Base-by-base conservation (phyloP, 2,329 filamentous ascomycete genomes). In the Coleophoma crateriformis region DNA sequence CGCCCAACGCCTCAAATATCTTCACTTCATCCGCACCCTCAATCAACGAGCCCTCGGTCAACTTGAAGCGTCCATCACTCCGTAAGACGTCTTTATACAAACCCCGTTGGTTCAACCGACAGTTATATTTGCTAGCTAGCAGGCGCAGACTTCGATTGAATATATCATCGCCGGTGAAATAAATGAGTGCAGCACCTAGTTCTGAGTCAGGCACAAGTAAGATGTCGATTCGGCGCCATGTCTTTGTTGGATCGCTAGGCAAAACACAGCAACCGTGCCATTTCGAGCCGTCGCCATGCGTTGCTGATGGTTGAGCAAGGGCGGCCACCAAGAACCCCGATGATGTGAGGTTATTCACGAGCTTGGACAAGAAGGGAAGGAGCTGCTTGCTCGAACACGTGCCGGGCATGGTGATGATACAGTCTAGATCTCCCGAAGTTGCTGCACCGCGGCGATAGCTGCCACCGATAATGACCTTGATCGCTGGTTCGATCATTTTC, bases 81-180 rank as follows among this genome's bases (percentile, higher is more conserved):
- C 83, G 73, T 64, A 88, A 72, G 2, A 88, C 83, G 64, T 89
- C 79, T 58, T 74, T 79, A 60, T 85, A 96, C 49, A 97, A 65
- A 0, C 90, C 92, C 32, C 79, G 75, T 68, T 96, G 91, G 58
- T 96, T 96, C 48, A 97, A 65, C 46, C 87, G 72, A 88, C 95
- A 90, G 0, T 82, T 81, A 68, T 88, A 94, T 68, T 82, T 90
- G 37, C 82, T 81, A 13, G 90, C 90, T 55, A 96, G 67, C 14
- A 95, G 69, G 55, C 92, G 73, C 65, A 96, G 80, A 62, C 88
- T 95, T 14, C 91, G 76, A 66, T 96, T 96, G 71, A 96, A 96
- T 33, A 96, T 86, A 64, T 96, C 91, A 58, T 96, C 94, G 1
- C 92, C 92, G 0, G 92, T 96, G 62, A 96, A 97, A 64, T 96